phyloP scores from a whole-genome alignment of 768 basidiomycete genomes.

The Crucibulum laeve region DNA sequence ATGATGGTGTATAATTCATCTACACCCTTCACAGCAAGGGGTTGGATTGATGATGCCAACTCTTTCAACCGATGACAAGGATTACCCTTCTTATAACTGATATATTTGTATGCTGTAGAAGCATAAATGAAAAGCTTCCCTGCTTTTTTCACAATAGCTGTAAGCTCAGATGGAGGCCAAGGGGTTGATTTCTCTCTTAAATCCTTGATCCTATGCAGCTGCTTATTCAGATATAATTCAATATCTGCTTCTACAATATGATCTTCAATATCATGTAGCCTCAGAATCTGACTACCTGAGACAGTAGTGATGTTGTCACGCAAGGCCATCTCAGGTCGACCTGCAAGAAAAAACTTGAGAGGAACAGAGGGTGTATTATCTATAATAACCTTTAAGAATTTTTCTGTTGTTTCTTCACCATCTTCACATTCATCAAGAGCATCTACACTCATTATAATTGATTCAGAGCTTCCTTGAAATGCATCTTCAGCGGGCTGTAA shows the following conservation, averaged over 20 bases:
- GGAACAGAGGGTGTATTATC: not conserved
- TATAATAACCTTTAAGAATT: not conserved
- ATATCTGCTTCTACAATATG: not conserved
- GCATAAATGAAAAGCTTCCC: not conserved
- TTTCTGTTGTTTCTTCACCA: not conserved
- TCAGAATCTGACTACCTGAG: not conserved
- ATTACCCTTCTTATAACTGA: not conserved
- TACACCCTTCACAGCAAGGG: no score
- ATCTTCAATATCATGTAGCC: not conserved
- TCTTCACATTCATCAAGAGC: constrained; percentile 19
- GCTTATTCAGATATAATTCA: not conserved
- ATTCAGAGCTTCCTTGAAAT: not conserved
- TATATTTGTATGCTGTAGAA: not conserved
- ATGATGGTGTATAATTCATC: no score
- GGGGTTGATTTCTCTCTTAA: not conserved
- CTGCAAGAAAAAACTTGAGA: not conserved
- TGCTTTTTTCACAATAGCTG: not conserved
- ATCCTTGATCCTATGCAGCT: not conserved
- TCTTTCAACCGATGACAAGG: not conserved
- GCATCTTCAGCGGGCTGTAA: not conserved
- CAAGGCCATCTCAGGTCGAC: not conserved
- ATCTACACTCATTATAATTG: constrained; percentile 7
- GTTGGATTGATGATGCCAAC: not conserved
- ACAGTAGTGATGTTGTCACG: not conserved
- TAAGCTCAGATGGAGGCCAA: not conserved